Conservation (phyloP, 2,329 filamentous ascomycete species). For the Beauveria pseudobassiana region DNA sequence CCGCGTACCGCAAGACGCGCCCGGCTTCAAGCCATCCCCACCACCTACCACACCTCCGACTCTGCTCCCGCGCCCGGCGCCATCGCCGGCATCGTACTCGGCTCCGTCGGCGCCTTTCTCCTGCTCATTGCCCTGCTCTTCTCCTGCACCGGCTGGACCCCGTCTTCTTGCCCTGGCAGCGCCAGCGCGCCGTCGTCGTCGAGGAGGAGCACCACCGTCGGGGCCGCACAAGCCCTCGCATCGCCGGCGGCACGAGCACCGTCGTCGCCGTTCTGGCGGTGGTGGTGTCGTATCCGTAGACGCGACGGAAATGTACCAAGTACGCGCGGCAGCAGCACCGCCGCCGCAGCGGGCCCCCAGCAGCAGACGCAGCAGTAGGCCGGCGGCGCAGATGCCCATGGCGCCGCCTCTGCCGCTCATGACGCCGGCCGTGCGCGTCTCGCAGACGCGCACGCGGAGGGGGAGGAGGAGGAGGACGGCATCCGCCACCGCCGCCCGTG, state of each 20-base stretch:
- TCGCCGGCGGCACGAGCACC: constrained; percentile 7
- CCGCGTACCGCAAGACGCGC: not conserved
- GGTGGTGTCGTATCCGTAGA: not conserved
- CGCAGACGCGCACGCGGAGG: not conserved
- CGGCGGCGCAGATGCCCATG: not conserved
- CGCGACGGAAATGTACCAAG: constrained; percentile 23
- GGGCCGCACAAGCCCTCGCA: not conserved
- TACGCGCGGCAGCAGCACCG: constrained; percentile 13
- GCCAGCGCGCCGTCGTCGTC: not conserved
- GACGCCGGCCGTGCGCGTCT: not conserved
- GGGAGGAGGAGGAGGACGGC: too few species aligned
- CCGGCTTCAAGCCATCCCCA: constrained; percentile 26
- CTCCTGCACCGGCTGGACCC: constrained; percentile 37
- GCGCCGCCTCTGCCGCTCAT: not conserved
- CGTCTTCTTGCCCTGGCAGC: constrained; percentile 19
- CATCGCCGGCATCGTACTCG: constrained; percentile 37
- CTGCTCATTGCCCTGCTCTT: constrained; percentile 46
- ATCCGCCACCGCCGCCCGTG: not conserved
- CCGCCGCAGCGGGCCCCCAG: constrained; percentile 15
- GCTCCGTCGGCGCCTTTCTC: constrained; percentile 42
- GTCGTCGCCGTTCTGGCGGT: not conserved
- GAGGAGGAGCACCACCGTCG: not conserved
- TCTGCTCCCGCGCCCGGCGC: constrained; percentile 33
- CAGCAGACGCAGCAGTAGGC: not conserved
- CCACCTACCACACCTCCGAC: constrained; percentile 25